A percentile compares a stretch with the other conserved stretches of the same genome.
phyloP scores from a whole-genome alignment of 768 basidiomycete genomes.

The Rubroboletus pulcherrimus region DNA sequence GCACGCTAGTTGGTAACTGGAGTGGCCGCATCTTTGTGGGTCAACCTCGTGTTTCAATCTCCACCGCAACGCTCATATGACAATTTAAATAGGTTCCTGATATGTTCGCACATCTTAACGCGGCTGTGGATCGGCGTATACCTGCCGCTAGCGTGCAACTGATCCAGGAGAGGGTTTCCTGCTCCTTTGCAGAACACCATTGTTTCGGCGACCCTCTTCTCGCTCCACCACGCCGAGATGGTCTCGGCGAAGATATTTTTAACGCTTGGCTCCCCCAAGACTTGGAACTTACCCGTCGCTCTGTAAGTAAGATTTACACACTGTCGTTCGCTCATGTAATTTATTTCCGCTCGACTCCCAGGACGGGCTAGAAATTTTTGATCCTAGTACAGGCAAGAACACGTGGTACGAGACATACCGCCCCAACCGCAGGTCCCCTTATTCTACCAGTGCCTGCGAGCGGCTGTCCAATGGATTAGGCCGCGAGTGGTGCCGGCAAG shows the following conservation, averaged over 20 bases:
- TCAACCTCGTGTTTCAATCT: slow-evolving; percentile 9
- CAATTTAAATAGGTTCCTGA: slow-evolving; percentile 24
- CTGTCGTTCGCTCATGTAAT: background rate
- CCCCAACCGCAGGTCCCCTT: slow-evolving; percentile 36
- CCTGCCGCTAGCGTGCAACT: slow-evolving; percentile 25
- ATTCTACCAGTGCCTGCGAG: slow-evolving; percentile 36
- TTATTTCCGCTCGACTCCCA: slow-evolving; percentile 21
- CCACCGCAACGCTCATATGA: slow-evolving; percentile 20
- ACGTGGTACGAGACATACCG: slow-evolving; percentile 45
- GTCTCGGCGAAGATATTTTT: slow-evolving; percentile 41
- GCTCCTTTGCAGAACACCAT: slow-evolving; percentile 44
- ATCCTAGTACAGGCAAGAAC: slow-evolving; percentile 37
- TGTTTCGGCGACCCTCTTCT: slow-evolving; percentile 38
- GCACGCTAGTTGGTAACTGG: slow-evolving; percentile 45
- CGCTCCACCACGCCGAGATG: slow-evolving; percentile 33
- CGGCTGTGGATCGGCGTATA: slow-evolving; percentile 20
- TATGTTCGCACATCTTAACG: slow-evolving; percentile 21
- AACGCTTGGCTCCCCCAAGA: slow-evolving; percentile 48
- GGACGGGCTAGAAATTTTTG: slow-evolving; percentile 41
- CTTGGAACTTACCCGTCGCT: slow-evolving; percentile 28
- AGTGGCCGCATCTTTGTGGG: slow-evolving; percentile 45
- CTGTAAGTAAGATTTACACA: slow-evolving; percentile 27
- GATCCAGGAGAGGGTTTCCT: slow-evolving; percentile 37
- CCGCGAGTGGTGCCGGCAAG: slow-evolving; percentile 25
- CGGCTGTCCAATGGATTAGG: slow-evolving; percentile 11